Percentiles rank a stretch among this genome's conserved stretches.
Evolutionary conservation across 169 alveolate species (phyloP).

Genomic region (Eimeria acervulina): DNA sequence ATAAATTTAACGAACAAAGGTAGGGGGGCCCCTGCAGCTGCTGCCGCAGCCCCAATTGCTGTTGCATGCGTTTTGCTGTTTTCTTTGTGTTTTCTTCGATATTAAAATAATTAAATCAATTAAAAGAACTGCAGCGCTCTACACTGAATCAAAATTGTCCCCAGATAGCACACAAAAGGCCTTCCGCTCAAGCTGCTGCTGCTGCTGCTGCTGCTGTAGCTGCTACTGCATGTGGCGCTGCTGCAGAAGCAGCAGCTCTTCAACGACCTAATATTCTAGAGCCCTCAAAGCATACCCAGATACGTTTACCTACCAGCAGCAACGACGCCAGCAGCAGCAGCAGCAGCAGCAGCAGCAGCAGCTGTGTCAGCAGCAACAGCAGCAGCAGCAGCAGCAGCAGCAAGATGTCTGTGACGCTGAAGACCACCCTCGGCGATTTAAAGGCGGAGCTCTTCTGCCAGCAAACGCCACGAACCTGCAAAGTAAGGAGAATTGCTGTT

Average conservation of each 20-base stretch:
- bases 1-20: too few relatives aligned
- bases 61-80: too few relatives aligned
- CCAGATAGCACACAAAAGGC: too few relatives aligned
- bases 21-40: too few relatives aligned
- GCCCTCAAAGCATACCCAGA: too few relatives aligned
- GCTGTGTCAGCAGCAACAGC: neutral
- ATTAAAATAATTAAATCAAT: too few relatives aligned
- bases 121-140: too few relatives aligned
- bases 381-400: neutral
- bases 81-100: too few relatives aligned
- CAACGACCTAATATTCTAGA: too few relatives aligned
- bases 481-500: conserved; percentile 82
- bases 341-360: conserved; percentile 16
- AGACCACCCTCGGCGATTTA: conserved; percentile 90
- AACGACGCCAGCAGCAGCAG: neutral
- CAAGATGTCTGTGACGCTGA: conserved; percentile 90
- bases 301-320: neutral
- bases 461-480: conserved; percentile 92
- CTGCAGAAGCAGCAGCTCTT: neutral
- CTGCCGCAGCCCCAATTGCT: too few relatives aligned
- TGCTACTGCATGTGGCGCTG: neutral
- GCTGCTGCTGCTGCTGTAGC: neutral
- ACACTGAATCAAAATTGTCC: too few relatives aligned
- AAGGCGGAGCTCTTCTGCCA: conserved; percentile 91
- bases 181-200: too few relatives aligned